A percentile compares a stretch with the other conserved stretches of the same genome.
Evolutionary conservation across 495 filamentous ascomycete genomes (phyloP).

Genomic region (Mytilinidion resinicola): DNA sequence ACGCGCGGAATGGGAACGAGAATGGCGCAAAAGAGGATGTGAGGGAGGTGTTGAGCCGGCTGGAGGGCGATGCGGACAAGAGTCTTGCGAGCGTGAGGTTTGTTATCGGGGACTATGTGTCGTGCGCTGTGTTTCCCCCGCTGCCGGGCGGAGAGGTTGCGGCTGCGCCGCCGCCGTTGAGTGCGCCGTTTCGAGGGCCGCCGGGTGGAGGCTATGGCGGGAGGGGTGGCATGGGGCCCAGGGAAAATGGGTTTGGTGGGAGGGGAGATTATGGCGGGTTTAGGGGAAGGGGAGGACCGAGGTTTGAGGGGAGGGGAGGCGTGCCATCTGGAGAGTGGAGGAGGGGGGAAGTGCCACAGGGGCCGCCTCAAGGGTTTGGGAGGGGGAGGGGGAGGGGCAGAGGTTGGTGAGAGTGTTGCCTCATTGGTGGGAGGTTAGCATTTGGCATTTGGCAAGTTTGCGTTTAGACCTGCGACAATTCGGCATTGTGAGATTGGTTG

Average conservation of each 20-base stretch:
- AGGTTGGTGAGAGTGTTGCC: conserved; percentile 8
- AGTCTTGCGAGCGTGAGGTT: conserved; percentile 70
- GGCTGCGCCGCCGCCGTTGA: conserved; percentile 43
- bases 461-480: too few relatives aligned
- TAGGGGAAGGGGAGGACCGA: conserved; percentile 38
- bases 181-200: conserved; percentile 20
- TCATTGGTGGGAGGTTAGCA: too few relatives aligned
- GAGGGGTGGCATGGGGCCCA: conserved; percentile 29
- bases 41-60: conserved; percentile 21
- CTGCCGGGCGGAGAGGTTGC: conserved; percentile 67
- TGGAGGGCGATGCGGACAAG: conserved; percentile 59
- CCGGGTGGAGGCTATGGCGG: conserved; percentile 30
- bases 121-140: conserved; percentile 72
- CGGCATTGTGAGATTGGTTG: too few relatives aligned
- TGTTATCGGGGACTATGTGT: conserved; percentile 82
- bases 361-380: conserved; percentile 30
- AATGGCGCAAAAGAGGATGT: conserved; percentile 8
- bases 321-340: conserved; percentile 55
- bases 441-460: too few relatives aligned
- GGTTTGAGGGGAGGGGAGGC: conserved; percentile 24
- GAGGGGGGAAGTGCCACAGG: conserved; percentile 51
- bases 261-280: conserved; percentile 6
- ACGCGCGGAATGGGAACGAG: conserved; percentile 20
- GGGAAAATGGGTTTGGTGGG: conserved; percentile 36
- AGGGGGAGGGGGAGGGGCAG: conserved; percentile 34